These are phyloP conservation scores for Aspergillus fructus DNA, from an alignment of 2,329 filamentous ascomycete genomes.

Conservation along the genomic window DNA sequence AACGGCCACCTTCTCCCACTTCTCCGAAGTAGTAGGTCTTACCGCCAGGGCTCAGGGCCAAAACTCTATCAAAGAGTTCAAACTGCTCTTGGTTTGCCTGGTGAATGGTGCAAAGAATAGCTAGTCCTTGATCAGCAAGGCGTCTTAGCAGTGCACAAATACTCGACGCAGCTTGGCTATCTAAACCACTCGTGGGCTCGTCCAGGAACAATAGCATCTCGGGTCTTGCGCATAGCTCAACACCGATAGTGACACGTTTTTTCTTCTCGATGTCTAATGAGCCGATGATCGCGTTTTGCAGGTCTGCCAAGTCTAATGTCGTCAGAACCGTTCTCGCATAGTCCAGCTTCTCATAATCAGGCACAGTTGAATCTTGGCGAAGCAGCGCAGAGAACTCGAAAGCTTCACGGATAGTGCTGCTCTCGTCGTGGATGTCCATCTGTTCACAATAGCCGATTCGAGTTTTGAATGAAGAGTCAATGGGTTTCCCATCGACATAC, in stretches of 20 bases:
- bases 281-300: slow-evolving; percentile 62
- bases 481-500: slow-evolving; percentile 60
- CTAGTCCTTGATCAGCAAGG: slow-evolving; percentile 60
- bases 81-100: slow-evolving; percentile 65
- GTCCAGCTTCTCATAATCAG: slow-evolving; percentile 57
- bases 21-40: slow-evolving; percentile 69
- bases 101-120: slow-evolving; percentile 69
- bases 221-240: slow-evolving; percentile 66
- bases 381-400: slow-evolving; percentile 64
- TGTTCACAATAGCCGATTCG: slow-evolving; percentile 69
- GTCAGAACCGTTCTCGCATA: slow-evolving; percentile 64
- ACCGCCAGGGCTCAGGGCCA: slow-evolving; percentile 64
- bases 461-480: slow-evolving; percentile 61
- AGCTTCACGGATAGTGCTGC: slow-evolving; percentile 64
- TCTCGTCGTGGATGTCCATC: slow-evolving; percentile 66
- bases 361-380: slow-evolving; percentile 52
- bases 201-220: slow-evolving; percentile 66
- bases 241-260: slow-evolving; percentile 68
- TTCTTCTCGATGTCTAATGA: slow-evolving; percentile 64
- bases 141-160: slow-evolving; percentile 65
- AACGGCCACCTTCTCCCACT: slow-evolving; percentile 61
- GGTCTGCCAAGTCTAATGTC: slow-evolving; percentile 58
- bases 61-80: slow-evolving; percentile 65
- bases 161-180: slow-evolving; percentile 63
- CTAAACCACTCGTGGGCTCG: slow-evolving; percentile 65